Conservation (phyloP, 345 rosid genomes). For the Bruguiera parviflora region DNA sequence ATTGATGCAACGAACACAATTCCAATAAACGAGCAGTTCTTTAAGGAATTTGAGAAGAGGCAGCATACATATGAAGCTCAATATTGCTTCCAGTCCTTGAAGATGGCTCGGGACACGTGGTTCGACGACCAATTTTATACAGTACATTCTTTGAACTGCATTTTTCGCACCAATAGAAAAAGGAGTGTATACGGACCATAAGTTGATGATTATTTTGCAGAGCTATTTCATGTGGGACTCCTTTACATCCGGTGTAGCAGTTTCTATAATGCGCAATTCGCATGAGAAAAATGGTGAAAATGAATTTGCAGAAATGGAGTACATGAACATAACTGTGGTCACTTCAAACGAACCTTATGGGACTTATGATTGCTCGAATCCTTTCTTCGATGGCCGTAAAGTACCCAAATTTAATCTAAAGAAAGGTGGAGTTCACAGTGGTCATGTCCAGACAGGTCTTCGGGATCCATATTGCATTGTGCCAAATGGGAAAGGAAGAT, state of each 20-base stretch:
- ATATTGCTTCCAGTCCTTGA: constrained; percentile 68
- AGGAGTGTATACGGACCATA: neutral
- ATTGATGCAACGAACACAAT: constrained; percentile 92
- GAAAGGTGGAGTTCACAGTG: constrained; percentile 71
- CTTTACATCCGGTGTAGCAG: constrained; percentile 74
- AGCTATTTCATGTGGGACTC: constrained; percentile 97
- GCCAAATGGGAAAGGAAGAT: constrained; percentile 60
- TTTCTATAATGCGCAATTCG: constrained; percentile 58
- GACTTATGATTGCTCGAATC: constrained; percentile 68
- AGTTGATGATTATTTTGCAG: constrained; percentile 29
- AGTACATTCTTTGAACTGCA: constrained; percentile 32
- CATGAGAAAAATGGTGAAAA: constrained; percentile 42
- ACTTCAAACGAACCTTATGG: constrained; percentile 85
- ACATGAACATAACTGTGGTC: constrained; percentile 74
- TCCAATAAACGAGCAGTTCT: constrained; percentile 55
- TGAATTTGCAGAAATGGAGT: constrained; percentile 83
- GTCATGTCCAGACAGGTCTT: constrained; percentile 76
- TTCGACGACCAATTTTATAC: constrained; percentile 49
- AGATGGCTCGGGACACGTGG: constrained; percentile 75
- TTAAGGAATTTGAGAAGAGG: constrained; percentile 48
- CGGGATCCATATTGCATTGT: constrained; percentile 62
- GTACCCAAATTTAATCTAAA: constrained; percentile 59
- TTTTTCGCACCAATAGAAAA: neutral
- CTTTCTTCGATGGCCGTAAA: constrained; percentile 54
- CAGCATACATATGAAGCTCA: constrained; percentile 74